phyloP scores from a whole-genome alignment of 192 early-diverging fungal genomes.

The Linderina pennispora region DNA sequence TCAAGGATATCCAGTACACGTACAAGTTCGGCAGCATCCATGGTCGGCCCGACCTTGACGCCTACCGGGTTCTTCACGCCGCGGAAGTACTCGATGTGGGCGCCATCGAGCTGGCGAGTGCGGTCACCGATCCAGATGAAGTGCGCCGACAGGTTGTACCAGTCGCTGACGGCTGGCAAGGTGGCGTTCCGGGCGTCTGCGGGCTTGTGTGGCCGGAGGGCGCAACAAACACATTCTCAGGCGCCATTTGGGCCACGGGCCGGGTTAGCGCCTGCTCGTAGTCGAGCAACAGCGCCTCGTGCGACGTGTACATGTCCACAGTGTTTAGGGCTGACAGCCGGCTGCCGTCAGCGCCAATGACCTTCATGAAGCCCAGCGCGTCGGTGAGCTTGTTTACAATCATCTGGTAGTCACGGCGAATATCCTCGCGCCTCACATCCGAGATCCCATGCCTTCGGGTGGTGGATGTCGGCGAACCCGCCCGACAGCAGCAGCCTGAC shows the following conservation, averaged over 20 bases:
- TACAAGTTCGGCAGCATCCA: slow-evolving; percentile 80
- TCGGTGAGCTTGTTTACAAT: slow-evolving; percentile 85
- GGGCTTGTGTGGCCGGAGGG: slow-evolving; percentile 3
- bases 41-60: slow-evolving; percentile 91
- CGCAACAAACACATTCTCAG: neutral
- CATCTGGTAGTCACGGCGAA: slow-evolving; percentile 81
- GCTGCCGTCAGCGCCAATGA: slow-evolving; percentile 79
- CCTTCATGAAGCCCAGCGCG: slow-evolving; percentile 90
- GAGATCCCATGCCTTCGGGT: slow-evolving; percentile 84
- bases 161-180: slow-evolving; percentile 48
- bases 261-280: slow-evolving; percentile 88
- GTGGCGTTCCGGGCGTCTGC: slow-evolving; percentile 37
- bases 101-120: slow-evolving; percentile 90
- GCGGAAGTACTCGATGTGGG: slow-evolving; percentile 95
- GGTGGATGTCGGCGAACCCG: slow-evolving; percentile 90
- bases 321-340: slow-evolving; percentile 54
- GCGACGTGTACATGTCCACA: slow-evolving; percentile 90
- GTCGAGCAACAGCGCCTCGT: slow-evolving; percentile 93
- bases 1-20: slow-evolving; percentile 82
- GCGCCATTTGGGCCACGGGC: slow-evolving; percentile 44
- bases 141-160: slow-evolving; percentile 93
- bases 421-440: slow-evolving; percentile 74
- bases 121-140: slow-evolving; percentile 99
- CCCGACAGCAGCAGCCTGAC: slow-evolving; percentile 75
- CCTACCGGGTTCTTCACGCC: slow-evolving; percentile 97